Percentiles rank a stretch among this genome's conserved stretches.
Evolutionary conservation across 148 eudicot species (phyloP).

Genomic region (Dysphania ambrosioides): DNA sequence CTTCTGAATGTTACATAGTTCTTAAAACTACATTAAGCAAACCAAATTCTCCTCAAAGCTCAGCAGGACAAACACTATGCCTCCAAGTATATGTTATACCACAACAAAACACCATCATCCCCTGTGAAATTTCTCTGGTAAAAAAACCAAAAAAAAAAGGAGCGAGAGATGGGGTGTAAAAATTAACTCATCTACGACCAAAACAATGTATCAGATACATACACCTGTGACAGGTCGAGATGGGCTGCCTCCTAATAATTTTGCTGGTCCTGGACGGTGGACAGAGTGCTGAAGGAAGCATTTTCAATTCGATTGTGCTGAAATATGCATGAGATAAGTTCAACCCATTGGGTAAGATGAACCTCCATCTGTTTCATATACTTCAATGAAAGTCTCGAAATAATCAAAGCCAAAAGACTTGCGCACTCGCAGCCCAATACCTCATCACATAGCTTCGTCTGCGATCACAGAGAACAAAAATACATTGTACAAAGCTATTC

Average conservation of each 20-base stretch:
- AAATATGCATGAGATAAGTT: background rate
- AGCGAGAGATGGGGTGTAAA: background rate
- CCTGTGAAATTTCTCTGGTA: too few relatives aligned
- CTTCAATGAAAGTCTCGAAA: background rate
- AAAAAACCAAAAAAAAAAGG: too few relatives aligned
- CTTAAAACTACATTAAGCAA: too few relatives aligned
- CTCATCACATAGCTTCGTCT: constrained; percentile 5
- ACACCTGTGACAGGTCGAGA: background rate
- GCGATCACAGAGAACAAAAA: background rate
- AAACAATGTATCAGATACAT: background rate
- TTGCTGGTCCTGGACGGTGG: background rate
- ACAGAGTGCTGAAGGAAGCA: constrained; percentile 8
- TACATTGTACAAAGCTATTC: constrained; percentile 9
- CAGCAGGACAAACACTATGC: too few relatives aligned
- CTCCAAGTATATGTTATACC: too few relatives aligned
- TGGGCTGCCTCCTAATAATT: background rate
- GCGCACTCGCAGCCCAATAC: background rate
- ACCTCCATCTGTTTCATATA: background rate
- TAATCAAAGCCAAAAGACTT: background rate
- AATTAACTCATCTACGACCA: background rate
- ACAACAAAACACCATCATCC: too few relatives aligned
- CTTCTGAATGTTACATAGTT: too few relatives aligned
- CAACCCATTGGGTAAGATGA: background rate
- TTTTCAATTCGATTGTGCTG: background rate
- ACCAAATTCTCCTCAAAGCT: too few relatives aligned